A percentile compares a stretch with the other conserved stretches of the same genome.
These are phyloP conservation scores for Claviceps sp. DNA, from an alignment of 2,329 filamentous ascomycete genomes.

Conservation along the genomic window DNA sequence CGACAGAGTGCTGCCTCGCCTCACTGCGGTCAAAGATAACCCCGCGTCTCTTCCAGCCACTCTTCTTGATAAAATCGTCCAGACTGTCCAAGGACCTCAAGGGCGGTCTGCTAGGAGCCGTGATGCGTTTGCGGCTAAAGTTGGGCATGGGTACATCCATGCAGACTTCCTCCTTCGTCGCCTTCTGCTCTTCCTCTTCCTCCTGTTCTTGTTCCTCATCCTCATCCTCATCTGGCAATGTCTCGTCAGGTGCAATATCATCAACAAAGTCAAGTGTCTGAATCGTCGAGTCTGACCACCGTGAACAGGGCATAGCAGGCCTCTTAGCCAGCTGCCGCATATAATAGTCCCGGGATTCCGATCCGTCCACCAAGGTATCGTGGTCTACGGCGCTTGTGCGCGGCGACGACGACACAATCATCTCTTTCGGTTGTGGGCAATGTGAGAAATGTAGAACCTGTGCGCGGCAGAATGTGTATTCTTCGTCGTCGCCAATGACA, in stretches of 20 bases:
- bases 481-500: conserved; percentile 3
- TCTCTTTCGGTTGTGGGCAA: conserved; percentile 9
- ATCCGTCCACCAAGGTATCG: neutral
- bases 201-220: neutral
- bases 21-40: conserved; percentile 26
- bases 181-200: neutral
- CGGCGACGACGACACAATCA: conserved; percentile 19
- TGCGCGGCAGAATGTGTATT: conserved; percentile 7
- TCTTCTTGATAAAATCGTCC: conserved; percentile 28
- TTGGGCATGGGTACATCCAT: conserved; percentile 19
- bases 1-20: neutral
- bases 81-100: conserved; percentile 25
- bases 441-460: conserved; percentile 4
- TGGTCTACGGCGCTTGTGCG: neutral
- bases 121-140: conserved; percentile 21
- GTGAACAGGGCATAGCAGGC: conserved; percentile 22
- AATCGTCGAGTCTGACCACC: conserved; percentile 31
- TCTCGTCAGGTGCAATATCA: conserved; percentile 7
- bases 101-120: conserved; percentile 20
- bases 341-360: conserved; percentile 22
- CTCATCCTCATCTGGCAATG: conserved; percentile 5
- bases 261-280: conserved; percentile 15
- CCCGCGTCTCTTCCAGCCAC: conserved; percentile 30
- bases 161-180: neutral
- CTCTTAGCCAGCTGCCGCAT: conserved; percentile 15